Evolutionary conservation across 768 basidiomycete genomes (phyloP), one percentile per base, ranked within the genome.

Genomic region (Candolleomyces eurysporus): DNA sequence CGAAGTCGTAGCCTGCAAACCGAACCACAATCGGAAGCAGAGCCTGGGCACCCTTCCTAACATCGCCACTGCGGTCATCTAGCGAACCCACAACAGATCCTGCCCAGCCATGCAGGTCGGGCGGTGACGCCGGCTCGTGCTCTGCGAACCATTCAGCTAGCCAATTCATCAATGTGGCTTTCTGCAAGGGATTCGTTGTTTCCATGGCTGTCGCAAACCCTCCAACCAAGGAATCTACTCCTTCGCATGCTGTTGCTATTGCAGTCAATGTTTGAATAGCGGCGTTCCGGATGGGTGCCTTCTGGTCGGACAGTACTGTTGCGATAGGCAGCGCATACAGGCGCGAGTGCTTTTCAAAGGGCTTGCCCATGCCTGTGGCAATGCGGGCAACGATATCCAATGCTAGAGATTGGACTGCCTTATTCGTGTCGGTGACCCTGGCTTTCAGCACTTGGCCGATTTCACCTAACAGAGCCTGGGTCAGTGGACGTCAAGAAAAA

Each of bases 281-380:
- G 40, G 91, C 87, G 5, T 84, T 75, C 54, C 97, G 88, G 51
- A 93, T 89, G 19, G 87, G 88, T 8, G 91, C 87, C 73, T 98
- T 98, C 71, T 96, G 94, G 71, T 99, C 97, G 5, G 96, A 84
- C 10, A 98, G 83, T 10, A 94, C 94, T 6, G 89, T 88, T 4
- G 89, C 87, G 21, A 98, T 80, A 0, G 95, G 87, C 0, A 85
- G 73, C 9, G 85, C 84, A 67, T 95, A 90, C 59, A 93, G 78
- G 36, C 90, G 88, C 2, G 84, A 81, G 68, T 96, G 84, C 72
- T 92, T 96, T 68, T 98, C 96, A 69, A 99, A 98, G 2, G 92
- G 85, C 70, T 90, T 94, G 46, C 94, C 95, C 94, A 99, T 98
- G 2, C 94, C 96, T 2, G 82, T 85, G 7, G 97, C 94, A 64